phyloP scores from a whole-genome alignment of 192 early-diverging fungal species.

The Chytriomyces sp. region DNA sequence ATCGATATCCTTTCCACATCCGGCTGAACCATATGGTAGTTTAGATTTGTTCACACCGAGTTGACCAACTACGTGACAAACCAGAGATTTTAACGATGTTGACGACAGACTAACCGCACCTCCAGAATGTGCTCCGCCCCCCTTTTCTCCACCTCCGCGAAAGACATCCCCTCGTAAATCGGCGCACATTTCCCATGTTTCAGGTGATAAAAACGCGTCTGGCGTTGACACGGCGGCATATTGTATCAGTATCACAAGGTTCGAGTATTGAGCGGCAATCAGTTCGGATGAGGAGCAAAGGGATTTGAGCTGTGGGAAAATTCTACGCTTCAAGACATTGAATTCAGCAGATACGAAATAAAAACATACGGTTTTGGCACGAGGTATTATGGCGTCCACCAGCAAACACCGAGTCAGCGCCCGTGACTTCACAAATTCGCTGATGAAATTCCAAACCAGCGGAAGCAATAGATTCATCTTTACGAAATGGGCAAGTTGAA shows the following conservation, averaged over 20 bases:
- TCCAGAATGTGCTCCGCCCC: too few relatives aligned
- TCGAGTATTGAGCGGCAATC: conserved; percentile 15
- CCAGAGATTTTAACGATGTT: not conserved
- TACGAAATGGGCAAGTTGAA: not conserved
- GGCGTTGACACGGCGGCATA: conserved; percentile 9
- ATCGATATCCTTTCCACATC: not conserved
- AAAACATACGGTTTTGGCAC: conserved; percentile 9
- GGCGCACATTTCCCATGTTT: conserved; percentile 5
- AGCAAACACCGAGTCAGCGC: conserved; percentile 6
- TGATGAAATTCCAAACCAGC: conserved; percentile 18
- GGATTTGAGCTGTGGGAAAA: conserved; percentile 1
- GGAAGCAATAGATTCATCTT: conserved; percentile 26
- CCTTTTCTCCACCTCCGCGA: not conserved
- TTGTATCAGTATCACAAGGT: conserved; percentile 17
- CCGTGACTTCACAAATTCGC: conserved; percentile 18
- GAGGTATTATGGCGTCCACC: conserved; percentile 21
- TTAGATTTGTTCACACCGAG: not conserved
- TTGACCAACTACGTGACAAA: not conserved
- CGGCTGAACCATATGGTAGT: not conserved
- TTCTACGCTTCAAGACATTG: not conserved
- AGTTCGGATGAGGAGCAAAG: conserved; percentile 13
- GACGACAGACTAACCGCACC: not conserved
- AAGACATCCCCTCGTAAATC: conserved; percentile 1
- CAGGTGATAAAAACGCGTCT: conserved; percentile 18
- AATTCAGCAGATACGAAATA: not conserved